Conservation (phyloP, 208 protist species). For the Leishmania aethiopica region DNA sequence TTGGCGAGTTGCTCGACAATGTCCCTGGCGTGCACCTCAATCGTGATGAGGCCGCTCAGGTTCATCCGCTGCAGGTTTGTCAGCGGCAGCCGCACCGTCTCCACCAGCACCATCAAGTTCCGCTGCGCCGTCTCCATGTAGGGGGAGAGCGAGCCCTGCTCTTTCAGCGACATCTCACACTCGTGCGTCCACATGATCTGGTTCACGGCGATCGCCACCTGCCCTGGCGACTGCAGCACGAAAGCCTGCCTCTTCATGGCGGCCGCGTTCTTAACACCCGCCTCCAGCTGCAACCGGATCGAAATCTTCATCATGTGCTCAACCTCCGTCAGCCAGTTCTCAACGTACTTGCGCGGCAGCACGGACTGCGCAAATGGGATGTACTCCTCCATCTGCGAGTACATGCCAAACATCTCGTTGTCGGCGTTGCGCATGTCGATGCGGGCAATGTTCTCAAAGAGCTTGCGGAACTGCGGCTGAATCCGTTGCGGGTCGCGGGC, state of each 20-base stretch:
- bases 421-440: conserved; percentile 91
- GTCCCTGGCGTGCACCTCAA: conserved; percentile 97
- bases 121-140: conserved; percentile 87
- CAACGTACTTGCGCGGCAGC: conserved; percentile 95
- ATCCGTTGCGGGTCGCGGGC: conserved; percentile 95
- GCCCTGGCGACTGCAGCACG: conserved; percentile 83
- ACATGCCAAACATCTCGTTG: conserved; percentile 96
- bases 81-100: conserved; percentile 86
- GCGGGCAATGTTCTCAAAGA: conserved; percentile 95
- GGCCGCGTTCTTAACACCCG: conserved; percentile 78
- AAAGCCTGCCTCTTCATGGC: conserved; percentile 78
- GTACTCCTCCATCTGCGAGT: conserved; percentile 95
- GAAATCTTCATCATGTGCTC: conserved; percentile 95
- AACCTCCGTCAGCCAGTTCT: conserved; percentile 97
- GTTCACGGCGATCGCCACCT: conserved; percentile 92
- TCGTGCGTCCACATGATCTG: conserved; percentile 96
- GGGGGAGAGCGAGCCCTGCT: conserved; percentile 80
- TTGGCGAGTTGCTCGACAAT: conserved; percentile 92
- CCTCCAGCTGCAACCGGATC: conserved; percentile 87
- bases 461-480: conserved; percentile 96
- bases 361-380: conserved; percentile 94
- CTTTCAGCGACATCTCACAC: conserved; percentile 79
- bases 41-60: conserved; percentile 95
- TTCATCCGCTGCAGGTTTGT: conserved; percentile 93
- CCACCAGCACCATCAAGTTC: conserved; percentile 90